Conservation (phyloP, 1,284 basidiomycete genomes). For the Cryptococcus sp. region DNA sequence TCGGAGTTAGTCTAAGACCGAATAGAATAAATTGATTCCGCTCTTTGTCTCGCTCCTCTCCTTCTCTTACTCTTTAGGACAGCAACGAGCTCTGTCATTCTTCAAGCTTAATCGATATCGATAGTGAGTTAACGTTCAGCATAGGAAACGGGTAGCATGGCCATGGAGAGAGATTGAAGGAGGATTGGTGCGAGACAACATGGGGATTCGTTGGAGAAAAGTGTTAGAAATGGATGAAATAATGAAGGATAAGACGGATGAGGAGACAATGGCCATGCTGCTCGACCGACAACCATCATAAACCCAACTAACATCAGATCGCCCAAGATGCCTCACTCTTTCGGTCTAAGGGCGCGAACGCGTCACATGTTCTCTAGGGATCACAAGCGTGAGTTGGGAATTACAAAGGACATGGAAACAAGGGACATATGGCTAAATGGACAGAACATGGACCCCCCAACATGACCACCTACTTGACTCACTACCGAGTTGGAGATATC, state of each 20-base stretch:
- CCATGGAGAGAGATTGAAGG: too few relatives aligned
- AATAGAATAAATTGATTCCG: slow-evolving; percentile 1
- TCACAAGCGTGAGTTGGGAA: slow-evolving; percentile 71
- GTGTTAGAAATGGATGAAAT: too few relatives aligned
- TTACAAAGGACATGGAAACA: slow-evolving; percentile 1
- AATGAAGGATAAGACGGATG: too few relatives aligned
- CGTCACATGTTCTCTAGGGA: slow-evolving; percentile 99
- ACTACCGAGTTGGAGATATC: slow-evolving; percentile 95
- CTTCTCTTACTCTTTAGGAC: neutral
- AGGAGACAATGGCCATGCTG: too few relatives aligned
- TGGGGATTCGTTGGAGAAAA: too few relatives aligned
- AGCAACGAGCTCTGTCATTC: neutral
- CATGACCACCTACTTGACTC: slow-evolving; percentile 87
- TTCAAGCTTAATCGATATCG: neutral
- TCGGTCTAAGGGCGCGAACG: slow-evolving; percentile 99
- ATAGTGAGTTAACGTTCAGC: neutral
- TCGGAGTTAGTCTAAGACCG: slow-evolving; percentile 14
- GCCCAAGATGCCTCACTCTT: slow-evolving; percentile 97
- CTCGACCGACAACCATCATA: too few relatives aligned
- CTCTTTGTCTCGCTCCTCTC: neutral
- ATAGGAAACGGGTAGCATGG: too few relatives aligned
- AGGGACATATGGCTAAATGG: slow-evolving; percentile 5
- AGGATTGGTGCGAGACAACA: too few relatives aligned
- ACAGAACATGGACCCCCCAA: slow-evolving; percentile 86
- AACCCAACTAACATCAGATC: slow-evolving; percentile 1